phyloP scores from a whole-genome alignment of 164 flowering plant genomes.

The Dillenia suffruticosa region DNA sequence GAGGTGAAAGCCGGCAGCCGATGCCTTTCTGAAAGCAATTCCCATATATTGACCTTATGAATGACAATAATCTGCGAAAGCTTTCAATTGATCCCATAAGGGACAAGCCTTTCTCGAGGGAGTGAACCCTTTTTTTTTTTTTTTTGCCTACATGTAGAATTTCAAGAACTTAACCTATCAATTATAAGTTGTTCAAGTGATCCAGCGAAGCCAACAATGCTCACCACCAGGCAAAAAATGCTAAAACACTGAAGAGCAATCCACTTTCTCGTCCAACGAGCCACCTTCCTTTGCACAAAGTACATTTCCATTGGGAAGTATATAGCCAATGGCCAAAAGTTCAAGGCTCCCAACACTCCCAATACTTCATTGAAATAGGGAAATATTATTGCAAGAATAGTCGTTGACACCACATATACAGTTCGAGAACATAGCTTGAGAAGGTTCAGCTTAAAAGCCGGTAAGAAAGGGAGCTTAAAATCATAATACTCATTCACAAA shows the following conservation, averaged over 20 bases:
- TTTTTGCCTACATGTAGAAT: no score
- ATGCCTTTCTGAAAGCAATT: no score
- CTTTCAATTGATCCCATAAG: no score
- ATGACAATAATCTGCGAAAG: no score
- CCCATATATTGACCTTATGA: no score
- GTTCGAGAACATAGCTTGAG: conserved; percentile 43
- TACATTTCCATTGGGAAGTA: conserved; percentile 51
- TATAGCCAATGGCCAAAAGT: conserved; percentile 60
- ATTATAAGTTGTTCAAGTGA: conserved; percentile 38
- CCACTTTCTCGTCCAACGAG: conserved; percentile 30
- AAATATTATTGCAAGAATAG: conserved; percentile 49
- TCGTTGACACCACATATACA: conserved; percentile 43
- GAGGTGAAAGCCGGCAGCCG: no score
- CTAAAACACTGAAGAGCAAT: conserved; percentile 31
- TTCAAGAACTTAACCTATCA: conserved; percentile 19
- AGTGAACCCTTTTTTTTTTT: no score
- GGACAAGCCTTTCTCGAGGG: no score
- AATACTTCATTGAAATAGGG: conserved; percentile 68
- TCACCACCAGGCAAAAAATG: conserved; percentile 24
- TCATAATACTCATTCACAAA: conserved; percentile 35
- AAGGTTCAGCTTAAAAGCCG: conserved; percentile 23
- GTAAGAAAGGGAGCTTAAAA: conserved; percentile 34
- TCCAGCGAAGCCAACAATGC: conserved; percentile 29
- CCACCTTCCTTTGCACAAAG: conserved; percentile 26
- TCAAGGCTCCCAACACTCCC: conserved; percentile 58